Conservation (phyloP, 352 stramenopile species). For the Phytophthora ohioensis region DNA sequence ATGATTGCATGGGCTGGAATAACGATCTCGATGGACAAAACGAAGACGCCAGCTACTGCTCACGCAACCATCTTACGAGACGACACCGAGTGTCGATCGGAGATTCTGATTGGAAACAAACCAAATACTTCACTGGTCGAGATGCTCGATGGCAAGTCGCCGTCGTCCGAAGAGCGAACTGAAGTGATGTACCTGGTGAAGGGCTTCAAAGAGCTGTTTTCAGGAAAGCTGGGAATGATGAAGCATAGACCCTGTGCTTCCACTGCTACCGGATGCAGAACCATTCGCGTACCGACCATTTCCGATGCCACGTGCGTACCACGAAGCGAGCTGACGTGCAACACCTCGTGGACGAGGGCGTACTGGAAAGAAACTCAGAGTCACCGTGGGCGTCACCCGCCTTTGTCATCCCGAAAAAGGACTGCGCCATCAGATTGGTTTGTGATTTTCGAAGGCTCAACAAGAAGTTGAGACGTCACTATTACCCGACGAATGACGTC, state of each 20-base stretch:
- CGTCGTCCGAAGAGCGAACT: background rate
- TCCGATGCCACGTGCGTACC: background rate
- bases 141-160: background rate
- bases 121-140: background rate
- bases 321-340: background rate
- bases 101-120: background rate
- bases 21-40: background rate
- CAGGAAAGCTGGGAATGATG: background rate
- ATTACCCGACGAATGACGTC: background rate
- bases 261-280: background rate
- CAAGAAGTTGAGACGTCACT: background rate
- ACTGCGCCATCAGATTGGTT: background rate
- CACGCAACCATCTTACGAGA: background rate
- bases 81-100: background rate
- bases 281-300: background rate
- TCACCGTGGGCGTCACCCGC: background rate
- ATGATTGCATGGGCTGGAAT: background rate
- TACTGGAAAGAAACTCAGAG: background rate
- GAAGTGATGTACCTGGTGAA: background rate
- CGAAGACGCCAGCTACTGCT: background rate
- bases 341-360: background rate
- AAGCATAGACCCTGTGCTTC: background rate
- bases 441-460: conserved; percentile 5
- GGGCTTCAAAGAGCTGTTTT: background rate
- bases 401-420: conserved; percentile 20